Evolutionary conservation across 1,284 basidiomycete genomes (phyloP).

Genomic region (Pseudozyma sp.): DNA sequence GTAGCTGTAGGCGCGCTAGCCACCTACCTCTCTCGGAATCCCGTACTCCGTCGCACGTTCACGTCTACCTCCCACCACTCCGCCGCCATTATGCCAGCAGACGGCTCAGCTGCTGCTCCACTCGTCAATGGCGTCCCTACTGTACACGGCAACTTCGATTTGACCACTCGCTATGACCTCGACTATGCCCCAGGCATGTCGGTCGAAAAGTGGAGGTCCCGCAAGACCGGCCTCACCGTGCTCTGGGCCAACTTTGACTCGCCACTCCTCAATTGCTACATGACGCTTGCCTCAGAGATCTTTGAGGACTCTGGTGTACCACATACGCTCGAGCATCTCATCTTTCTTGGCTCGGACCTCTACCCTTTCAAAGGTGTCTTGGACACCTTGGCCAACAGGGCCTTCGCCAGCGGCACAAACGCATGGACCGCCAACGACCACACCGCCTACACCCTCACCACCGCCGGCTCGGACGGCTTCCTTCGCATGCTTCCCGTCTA

Average conservation of each 20-base stretch:
- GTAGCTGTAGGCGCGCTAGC: constrained; percentile 17
- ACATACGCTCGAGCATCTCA: constrained; percentile 66
- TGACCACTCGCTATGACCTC: constrained; percentile 78
- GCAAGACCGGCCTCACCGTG: constrained; percentile 78
- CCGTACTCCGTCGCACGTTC: constrained; percentile 13
- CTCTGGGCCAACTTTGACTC: constrained; percentile 74
- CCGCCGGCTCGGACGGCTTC: constrained; percentile 95
- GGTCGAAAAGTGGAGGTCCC: constrained; percentile 86
- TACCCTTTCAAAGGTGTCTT: constrained; percentile 96
- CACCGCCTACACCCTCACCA: constrained; percentile 91
- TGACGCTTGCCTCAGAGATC: constrained; percentile 89
- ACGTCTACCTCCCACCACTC: constrained; percentile 1
- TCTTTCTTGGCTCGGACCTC: constrained; percentile 64
- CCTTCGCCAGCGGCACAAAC: constrained; percentile 86
- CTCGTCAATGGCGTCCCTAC: constrained; percentile 19
- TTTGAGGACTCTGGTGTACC: constrained; percentile 72
- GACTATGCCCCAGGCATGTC: constrained; percentile 79
- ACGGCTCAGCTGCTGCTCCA: constrained; percentile 13
- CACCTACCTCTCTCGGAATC: constrained; percentile 10
- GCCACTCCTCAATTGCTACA: constrained; percentile 90
- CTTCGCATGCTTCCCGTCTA: constrained; percentile 93
- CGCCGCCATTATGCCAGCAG: constrained; percentile 32
- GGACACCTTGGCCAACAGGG: constrained; percentile 95
- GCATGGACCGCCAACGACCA: constrained; percentile 74
- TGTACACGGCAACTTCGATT: constrained; percentile 78